Evolutionary conservation across 179 eudicot species (phyloP).

Genomic region (Silene coronaria): DNA sequence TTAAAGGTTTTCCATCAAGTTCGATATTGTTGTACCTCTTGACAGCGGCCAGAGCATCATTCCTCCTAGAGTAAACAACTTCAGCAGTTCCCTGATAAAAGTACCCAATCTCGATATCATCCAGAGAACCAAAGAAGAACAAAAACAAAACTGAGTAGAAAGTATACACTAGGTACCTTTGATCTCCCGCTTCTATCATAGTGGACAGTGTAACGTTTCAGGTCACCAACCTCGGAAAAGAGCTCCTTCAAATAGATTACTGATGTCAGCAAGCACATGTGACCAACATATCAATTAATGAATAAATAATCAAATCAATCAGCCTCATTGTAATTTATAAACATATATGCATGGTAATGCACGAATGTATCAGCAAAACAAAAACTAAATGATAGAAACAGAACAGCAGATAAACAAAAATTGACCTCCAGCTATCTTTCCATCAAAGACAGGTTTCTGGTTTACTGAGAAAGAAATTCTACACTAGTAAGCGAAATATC

Average conservation of each 20-base stretch:
- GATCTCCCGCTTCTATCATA: conserved; percentile 78
- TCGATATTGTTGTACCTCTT: conserved; percentile 47
- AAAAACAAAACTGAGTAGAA: background rate
- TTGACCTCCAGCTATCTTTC: background rate
- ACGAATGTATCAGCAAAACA: background rate
- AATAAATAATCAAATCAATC: background rate
- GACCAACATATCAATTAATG: background rate
- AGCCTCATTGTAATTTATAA: background rate
- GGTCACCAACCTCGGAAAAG: conserved; percentile 70
- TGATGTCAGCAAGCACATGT: background rate
- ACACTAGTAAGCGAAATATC: background rate
- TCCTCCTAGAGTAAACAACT: conserved; percentile 37
- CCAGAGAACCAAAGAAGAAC: background rate
- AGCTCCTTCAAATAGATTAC: conserved; percentile 45
- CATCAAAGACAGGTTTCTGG: background rate
- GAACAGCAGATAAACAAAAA: too few relatives aligned
- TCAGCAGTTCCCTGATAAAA: conserved; percentile 44
- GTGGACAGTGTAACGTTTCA: conserved; percentile 53
- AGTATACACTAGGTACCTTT: conserved; percentile 36
- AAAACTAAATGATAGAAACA: background rate
- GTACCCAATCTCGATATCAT: conserved; percentile 9
- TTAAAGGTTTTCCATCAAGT: conserved; percentile 52
- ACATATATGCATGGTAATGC: background rate
- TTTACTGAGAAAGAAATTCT: background rate
- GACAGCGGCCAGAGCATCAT: conserved; percentile 43